Percentiles rank a stretch among this genome's conserved stretches.
Evolutionary conservation across 352 stramenopile genomes (phyloP).

Genomic region (Albugo laibachii): DNA sequence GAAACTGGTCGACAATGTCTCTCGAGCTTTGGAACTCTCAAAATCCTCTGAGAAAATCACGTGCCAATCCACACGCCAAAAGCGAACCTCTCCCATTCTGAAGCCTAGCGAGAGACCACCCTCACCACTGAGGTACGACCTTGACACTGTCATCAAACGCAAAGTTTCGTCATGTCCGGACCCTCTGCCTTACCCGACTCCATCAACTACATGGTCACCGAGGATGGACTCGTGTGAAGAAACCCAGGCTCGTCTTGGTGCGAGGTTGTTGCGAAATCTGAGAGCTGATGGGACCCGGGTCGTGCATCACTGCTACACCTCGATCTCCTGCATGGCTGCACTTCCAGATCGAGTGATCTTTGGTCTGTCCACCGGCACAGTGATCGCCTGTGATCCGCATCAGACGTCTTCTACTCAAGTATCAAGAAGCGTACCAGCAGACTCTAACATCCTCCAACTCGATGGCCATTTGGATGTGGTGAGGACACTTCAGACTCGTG

Average conservation of each 20-base stretch:
- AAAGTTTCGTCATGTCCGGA: conserved; percentile 27
- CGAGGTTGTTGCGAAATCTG: too few relatives aligned
- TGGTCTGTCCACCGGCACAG: conserved; percentile 11
- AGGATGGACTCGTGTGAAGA: too few relatives aligned
- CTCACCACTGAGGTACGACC: conserved; percentile 25
- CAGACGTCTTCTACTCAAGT: too few relatives aligned
- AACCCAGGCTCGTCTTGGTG: too few relatives aligned
- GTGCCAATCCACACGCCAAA: not conserved
- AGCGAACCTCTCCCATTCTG: not conserved
- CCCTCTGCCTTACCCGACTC: too few relatives aligned
- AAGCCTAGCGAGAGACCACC: conserved; percentile 11
- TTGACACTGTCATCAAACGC: conserved; percentile 57
- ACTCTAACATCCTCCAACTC: conserved; percentile 6
- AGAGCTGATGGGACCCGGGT: too few relatives aligned
- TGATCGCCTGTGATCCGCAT: not conserved
- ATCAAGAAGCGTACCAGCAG: too few relatives aligned
- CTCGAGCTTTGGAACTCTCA: conserved; percentile 54
- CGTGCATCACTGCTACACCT: conserved; percentile 4
- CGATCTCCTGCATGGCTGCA: conserved; percentile 34
- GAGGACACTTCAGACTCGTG: conserved; percentile 29
- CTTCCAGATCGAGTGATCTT: conserved; percentile 26
- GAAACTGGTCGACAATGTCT: conserved; percentile 65
- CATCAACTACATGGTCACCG: too few relatives aligned
- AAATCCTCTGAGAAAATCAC: conserved; percentile 23
- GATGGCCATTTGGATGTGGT: conserved; percentile 23